phyloP scores from a whole-genome alignment of 495 filamentous ascomycete species.

The Aspergillus sparsus region DNA sequence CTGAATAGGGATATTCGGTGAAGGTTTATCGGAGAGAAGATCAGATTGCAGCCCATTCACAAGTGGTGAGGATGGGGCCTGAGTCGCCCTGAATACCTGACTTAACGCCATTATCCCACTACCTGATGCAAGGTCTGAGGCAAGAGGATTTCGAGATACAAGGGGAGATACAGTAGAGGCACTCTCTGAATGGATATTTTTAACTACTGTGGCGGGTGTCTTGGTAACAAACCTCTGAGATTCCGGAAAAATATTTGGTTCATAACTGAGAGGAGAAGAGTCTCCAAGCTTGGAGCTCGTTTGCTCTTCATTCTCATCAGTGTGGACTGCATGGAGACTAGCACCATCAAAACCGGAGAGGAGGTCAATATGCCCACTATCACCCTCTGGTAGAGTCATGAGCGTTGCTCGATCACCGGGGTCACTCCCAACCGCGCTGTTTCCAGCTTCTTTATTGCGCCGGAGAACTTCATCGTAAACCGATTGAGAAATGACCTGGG shows the following conservation, averaged over 20 bases:
- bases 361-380: conserved; percentile 52
- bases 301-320: conserved; percentile 42
- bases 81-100: conserved; percentile 53
- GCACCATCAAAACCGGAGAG: conserved; percentile 42
- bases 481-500: conserved; percentile 55
- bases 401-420: conserved; percentile 37
- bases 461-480: conserved; percentile 51
- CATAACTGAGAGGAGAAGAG: conserved; percentile 42
- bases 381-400: conserved; percentile 45
- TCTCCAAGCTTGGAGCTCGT: conserved; percentile 39
- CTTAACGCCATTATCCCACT: conserved; percentile 51
- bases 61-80: conserved; percentile 55
- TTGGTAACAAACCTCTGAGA: conserved; percentile 50
- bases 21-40: conserved; percentile 50
- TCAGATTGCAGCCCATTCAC: conserved; percentile 42
- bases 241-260: conserved; percentile 50
- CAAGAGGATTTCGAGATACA: conserved; percentile 49
- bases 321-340: conserved; percentile 27
- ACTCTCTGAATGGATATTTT: conserved; percentile 33
- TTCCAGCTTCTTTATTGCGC: conserved; percentile 37
- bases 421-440: conserved; percentile 25
- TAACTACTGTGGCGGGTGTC: conserved; percentile 46
- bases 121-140: conserved; percentile 40
- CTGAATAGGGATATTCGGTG: conserved; percentile 53
- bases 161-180: conserved; percentile 39